These are phyloP conservation scores for Cryphonectria carpinicola DNA, from an alignment of 2,329 filamentous ascomycete genomes.

Conservation along the genomic window DNA sequence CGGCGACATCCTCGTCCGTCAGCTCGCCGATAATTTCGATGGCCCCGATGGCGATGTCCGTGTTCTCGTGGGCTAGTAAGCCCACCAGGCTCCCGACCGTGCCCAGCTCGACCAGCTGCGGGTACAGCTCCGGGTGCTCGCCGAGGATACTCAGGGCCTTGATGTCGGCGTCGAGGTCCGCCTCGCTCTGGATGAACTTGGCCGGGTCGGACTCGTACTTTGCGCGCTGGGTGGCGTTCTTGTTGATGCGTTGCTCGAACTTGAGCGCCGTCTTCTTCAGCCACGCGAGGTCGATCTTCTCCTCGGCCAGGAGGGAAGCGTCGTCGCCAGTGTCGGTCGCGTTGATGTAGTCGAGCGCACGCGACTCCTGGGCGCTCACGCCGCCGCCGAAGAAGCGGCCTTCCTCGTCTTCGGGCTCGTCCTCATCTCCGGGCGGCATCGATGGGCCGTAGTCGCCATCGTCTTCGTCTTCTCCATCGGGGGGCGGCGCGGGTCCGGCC, in stretches of 20 bases:
- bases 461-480: slow-evolving; percentile 54
- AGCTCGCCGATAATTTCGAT: slow-evolving; percentile 89
- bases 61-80: slow-evolving; percentile 91
- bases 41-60: slow-evolving; percentile 90
- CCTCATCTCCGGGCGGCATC: slow-evolving; percentile 54
- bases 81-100: slow-evolving; percentile 75
- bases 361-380: slow-evolving; percentile 77
- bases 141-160: slow-evolving; percentile 84
- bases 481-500: slow-evolving; percentile 54
- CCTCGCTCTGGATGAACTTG: slow-evolving; percentile 85
- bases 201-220: slow-evolving; percentile 80
- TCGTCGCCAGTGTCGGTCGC: slow-evolving; percentile 53
- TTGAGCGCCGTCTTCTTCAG: slow-evolving; percentile 77
- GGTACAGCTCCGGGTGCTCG: slow-evolving; percentile 83
- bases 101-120: slow-evolving; percentile 76
- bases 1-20: slow-evolving; percentile 89
- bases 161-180: slow-evolving; percentile 86
- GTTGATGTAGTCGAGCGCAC: slow-evolving; percentile 89
- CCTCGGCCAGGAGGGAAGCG: slow-evolving; percentile 49
- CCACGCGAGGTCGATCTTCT: slow-evolving; percentile 85
- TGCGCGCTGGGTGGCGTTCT: slow-evolving; percentile 86
- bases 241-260: slow-evolving; percentile 89
- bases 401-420: slow-evolving; percentile 74
- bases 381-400: slow-evolving; percentile 96
- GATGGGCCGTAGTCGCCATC: slow-evolving; percentile 52